phyloP scores from a whole-genome alignment of 495 filamentous ascomycete genomes.

The Aspergillus diversus region DNA sequence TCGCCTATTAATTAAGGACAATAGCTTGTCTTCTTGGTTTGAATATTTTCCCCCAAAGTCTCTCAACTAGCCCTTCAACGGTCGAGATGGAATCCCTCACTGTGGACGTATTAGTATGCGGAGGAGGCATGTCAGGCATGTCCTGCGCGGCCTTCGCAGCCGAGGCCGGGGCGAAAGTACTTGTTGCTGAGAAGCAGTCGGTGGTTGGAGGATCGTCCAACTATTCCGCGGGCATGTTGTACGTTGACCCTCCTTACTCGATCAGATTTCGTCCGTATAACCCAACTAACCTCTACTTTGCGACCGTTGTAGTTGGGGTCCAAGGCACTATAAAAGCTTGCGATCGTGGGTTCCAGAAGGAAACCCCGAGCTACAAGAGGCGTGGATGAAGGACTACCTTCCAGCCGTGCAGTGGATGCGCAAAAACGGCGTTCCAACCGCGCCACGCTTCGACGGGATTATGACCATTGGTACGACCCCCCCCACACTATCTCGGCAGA shows the following conservation, averaged over 20 bases:
- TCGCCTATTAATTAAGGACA: no score
- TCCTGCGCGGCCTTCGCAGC: conserved; percentile 34
- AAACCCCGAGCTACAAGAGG: conserved; percentile 28
- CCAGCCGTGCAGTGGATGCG: conserved; percentile 37
- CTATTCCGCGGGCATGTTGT: conserved; percentile 37
- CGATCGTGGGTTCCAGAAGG: conserved; percentile 32
- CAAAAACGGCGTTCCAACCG: conserved; percentile 28
- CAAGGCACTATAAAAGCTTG: conserved; percentile 27
- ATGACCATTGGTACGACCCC: conserved; percentile 33
- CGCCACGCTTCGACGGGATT: conserved; percentile 33
- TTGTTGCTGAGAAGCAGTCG: conserved; percentile 32
- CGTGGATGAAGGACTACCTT: conserved; percentile 32
- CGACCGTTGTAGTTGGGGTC: conserved; percentile 27
- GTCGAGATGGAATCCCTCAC: conserved; percentile 25
- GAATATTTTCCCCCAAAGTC: no score
- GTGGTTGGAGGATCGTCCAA: conserved; percentile 30
- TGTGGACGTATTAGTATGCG: conserved; percentile 33
- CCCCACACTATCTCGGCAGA: neutral
- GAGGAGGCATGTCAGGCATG: conserved; percentile 38
- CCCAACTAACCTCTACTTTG: neutral
- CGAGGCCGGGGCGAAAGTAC: conserved; percentile 25
- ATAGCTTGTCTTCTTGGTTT: no score
- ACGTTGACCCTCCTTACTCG: conserved; percentile 1
- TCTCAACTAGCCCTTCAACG: no score
- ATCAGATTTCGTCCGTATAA: no score